Conservation (phyloP, 73 alveolate genomes). For the Tetrahymena malaccensis region DNA sequence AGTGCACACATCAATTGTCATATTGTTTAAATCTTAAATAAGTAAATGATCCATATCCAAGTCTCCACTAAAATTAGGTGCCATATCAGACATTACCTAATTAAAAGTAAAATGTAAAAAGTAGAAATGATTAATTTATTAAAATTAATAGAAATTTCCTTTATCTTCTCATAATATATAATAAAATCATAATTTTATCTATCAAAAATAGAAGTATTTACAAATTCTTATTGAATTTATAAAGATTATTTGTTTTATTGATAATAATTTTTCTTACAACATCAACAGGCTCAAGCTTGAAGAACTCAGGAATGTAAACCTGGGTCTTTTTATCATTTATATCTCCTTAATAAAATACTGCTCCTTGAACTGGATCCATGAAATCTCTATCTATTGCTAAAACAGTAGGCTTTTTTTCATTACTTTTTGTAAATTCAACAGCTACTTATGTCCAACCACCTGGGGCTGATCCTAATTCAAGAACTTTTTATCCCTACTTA, state of each 20-base stretch:
- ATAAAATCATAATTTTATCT: background rate
- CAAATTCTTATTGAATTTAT: background rate
- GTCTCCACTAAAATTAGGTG: slow-evolving; percentile 73
- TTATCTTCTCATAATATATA: background rate
- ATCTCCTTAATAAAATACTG: slow-evolving; percentile 55
- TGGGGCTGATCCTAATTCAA: slow-evolving; percentile 89
- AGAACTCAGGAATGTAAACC: slow-evolving; percentile 33
- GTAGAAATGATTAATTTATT: background rate
- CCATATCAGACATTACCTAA: slow-evolving; percentile 67
- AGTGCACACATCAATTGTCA: slow-evolving; percentile 36
- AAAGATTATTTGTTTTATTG: background rate
- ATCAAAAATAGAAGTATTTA: background rate
- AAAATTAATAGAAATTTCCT: background rate
- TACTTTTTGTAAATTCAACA: slow-evolving; percentile 21
- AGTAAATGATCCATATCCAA: slow-evolving; percentile 54
- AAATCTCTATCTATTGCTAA: slow-evolving; percentile 59
- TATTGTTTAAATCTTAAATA: slow-evolving; percentile 45
- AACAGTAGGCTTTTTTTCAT: slow-evolving; percentile 24
- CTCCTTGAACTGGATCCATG: slow-evolving; percentile 54
- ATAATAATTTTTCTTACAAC: background rate
- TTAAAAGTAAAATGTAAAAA: slow-evolving; percentile 32
- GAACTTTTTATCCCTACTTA: slow-evolving; percentile 38
- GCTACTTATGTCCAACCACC: slow-evolving; percentile 86
- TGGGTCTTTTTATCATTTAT: slow-evolving; percentile 28
- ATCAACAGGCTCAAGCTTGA: slow-evolving; percentile 23